phyloP scores from a whole-genome alignment of 2,329 filamentous ascomycete species.

The Paracamarosporium sp. region DNA sequence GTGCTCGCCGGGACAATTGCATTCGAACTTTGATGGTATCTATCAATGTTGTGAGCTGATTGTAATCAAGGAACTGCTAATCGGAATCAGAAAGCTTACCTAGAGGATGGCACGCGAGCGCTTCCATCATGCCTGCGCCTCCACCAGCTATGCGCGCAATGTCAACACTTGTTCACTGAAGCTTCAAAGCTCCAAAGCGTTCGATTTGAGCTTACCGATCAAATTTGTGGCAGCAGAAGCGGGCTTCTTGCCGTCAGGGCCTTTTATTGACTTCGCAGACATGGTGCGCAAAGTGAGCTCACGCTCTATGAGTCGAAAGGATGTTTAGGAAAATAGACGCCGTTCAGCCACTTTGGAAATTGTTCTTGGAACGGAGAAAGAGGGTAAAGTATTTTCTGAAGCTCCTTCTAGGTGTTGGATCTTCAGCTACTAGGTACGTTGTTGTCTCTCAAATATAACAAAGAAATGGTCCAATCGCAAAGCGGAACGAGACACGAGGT shows the following conservation, averaged over 20 bases:
- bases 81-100: conserved; percentile 60
- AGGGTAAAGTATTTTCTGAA: conserved; percentile 20
- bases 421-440: background rate
- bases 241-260: conserved; percentile 72
- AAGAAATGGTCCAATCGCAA: conserved; percentile 18
- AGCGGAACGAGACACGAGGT: conserved; percentile 13
- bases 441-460: conserved; percentile 16
- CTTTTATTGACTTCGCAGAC: conserved; percentile 65
- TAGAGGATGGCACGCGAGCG: conserved; percentile 91
- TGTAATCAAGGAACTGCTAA: background rate
- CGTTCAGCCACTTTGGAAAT: background rate
- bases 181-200: background rate
- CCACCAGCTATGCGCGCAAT: conserved; percentile 74
- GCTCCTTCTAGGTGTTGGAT: conserved; percentile 10
- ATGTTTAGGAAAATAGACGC: background rate
- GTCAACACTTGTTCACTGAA: conserved; percentile 19
- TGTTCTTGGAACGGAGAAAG: background rate
- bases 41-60: conserved; percentile 45
- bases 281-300: conserved; percentile 48
- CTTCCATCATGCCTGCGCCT: conserved; percentile 99
- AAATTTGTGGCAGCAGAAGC: conserved; percentile 88
- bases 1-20: conserved; percentile 90
- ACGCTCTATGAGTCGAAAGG: conserved; percentile 7
- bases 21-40: conserved; percentile 99
- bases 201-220: conserved; percentile 68